A percentile compares a stretch with the other conserved stretches of the same genome.
Conservation (phyloP, 805 yeast genomes). For the Yueomyces sp. region DNA sequence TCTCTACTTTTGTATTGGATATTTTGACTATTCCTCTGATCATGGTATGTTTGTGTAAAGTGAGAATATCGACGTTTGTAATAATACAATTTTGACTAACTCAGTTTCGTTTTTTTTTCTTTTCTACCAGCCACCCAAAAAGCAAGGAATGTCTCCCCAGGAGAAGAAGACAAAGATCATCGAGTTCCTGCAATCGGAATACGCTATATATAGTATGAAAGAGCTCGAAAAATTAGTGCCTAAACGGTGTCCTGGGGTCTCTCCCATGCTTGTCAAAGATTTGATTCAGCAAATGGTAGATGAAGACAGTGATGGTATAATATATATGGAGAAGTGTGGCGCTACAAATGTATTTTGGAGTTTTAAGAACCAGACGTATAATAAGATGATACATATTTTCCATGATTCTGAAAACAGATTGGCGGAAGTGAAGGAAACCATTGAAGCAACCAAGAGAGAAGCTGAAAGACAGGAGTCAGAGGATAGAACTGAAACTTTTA, state of each 20-base stretch:
- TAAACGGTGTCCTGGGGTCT: conserved; percentile 32
- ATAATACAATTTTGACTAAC: too few relatives aligned
- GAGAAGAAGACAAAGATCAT: conserved; percentile 28
- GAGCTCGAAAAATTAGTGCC: conserved; percentile 37
- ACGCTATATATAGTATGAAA: conserved; percentile 33
- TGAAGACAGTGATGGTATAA: conserved; percentile 31
- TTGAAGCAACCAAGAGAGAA: not conserved
- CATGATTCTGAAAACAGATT: conserved; percentile 4
- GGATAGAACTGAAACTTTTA: conserved; percentile 1
- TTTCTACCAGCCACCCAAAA: conserved; percentile 15
- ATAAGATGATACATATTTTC: conserved; percentile 6
- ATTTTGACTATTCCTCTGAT: too few relatives aligned
- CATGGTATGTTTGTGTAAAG: too few relatives aligned
- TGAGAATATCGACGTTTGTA: too few relatives aligned
- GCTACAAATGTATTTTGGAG: conserved; percentile 39
- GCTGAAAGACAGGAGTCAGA: not conserved
- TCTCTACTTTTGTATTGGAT: too few relatives aligned
- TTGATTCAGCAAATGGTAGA: conserved; percentile 33
- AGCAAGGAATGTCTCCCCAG: conserved; percentile 23
- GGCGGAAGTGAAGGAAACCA: conserved; percentile 2
- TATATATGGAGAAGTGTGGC: conserved; percentile 43
- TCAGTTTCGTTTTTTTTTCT: too few relatives aligned
- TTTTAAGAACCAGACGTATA: conserved; percentile 17
- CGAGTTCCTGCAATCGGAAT: conserved; percentile 28
- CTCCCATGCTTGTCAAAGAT: conserved; percentile 43